phyloP scores from a whole-genome alignment of 805 yeast genomes.

The Yarrowia deformans region DNA sequence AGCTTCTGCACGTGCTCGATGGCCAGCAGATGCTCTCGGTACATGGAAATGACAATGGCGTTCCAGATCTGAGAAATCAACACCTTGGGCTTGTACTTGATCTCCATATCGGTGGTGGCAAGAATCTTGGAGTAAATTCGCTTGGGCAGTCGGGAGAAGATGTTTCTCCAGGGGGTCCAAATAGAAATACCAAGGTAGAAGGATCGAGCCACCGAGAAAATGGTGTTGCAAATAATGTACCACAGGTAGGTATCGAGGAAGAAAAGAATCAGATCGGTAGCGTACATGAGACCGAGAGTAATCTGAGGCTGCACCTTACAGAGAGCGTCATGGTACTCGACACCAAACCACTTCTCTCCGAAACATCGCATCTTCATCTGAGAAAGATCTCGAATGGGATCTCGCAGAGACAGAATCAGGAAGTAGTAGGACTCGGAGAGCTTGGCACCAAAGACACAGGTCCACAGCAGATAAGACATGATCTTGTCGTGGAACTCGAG shows the following conservation, averaged over 20 bases:
- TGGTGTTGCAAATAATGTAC: slow-evolving; percentile 95
- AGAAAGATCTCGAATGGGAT: slow-evolving; percentile 90
- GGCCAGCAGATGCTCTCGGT: slow-evolving; percentile 97
- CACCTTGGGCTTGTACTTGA: slow-evolving; percentile 98
- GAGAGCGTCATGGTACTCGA: slow-evolving; percentile 52
- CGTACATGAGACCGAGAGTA: slow-evolving; percentile 89
- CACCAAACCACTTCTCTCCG: slow-evolving; percentile 91
- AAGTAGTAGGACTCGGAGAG: slow-evolving; percentile 90
- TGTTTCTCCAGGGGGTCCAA: slow-evolving; percentile 99
- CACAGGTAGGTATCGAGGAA: slow-evolving; percentile 99
- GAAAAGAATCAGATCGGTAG: slow-evolving; percentile 92
- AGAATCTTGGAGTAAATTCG: slow-evolving; percentile 97
- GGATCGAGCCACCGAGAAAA: slow-evolving; percentile 96
- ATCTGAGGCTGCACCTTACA: slow-evolving; percentile 89
- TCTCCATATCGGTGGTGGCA: slow-evolving; percentile 99
- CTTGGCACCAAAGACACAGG: slow-evolving; percentile 86
- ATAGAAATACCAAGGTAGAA: slow-evolving; percentile 99
- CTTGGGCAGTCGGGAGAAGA: slow-evolving; percentile 96
- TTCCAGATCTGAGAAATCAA: slow-evolving; percentile 99
- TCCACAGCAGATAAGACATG: slow-evolving; percentile 94
- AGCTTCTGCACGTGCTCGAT: slow-evolving; percentile 98
- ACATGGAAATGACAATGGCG: slow-evolving; percentile 98
- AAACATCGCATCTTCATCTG: slow-evolving; percentile 89
- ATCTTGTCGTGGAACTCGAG: slow-evolving; percentile 91
- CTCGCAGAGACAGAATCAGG: slow-evolving; percentile 86